phyloP scores from a whole-genome alignment of 306 rosid species.

The Dryas alaskensis region DNA sequence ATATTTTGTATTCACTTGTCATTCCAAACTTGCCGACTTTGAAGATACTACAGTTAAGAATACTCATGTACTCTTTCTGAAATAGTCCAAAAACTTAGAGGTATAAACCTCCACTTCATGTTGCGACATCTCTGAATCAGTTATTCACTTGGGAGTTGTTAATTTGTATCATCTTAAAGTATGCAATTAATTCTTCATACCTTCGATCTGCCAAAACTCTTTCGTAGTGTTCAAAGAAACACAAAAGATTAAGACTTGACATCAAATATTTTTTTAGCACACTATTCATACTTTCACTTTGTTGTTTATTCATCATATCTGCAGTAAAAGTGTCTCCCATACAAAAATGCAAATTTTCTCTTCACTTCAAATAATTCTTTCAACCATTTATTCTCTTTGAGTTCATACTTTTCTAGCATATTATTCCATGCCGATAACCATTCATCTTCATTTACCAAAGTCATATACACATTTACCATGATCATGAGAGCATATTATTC shows the following conservation, averaged over 20 bases:
- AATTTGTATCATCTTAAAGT: neutral
- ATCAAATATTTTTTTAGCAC: neutral
- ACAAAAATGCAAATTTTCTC: neutral
- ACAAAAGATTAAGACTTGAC: neutral
- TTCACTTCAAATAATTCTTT: neutral
- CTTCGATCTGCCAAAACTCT: neutral
- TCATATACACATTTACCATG: constrained; percentile 10
- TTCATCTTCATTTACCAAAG: constrained; percentile 10
- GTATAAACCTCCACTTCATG: neutral
- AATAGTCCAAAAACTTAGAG: neutral
- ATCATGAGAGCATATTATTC: neutral
- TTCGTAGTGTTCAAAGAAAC: neutral
- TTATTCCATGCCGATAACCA: constrained; percentile 2
- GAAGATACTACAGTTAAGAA: neutral
- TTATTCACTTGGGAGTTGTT: neutral
- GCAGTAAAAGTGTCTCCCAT: neutral
- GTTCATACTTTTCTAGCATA: constrained; percentile 3
- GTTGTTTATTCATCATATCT: constrained; percentile 1
- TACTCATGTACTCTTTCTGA: neutral
- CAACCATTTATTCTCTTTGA: constrained; percentile 5
- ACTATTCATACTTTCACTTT: neutral
- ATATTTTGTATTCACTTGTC: neutral
- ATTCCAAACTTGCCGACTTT: neutral
- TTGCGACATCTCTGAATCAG: neutral
- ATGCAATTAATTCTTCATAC: too few relatives aligned